Base-by-base conservation (phyloP, 2,329 filamentous ascomycete genomes). In the Acephala macrosclerotiorum region DNA sequence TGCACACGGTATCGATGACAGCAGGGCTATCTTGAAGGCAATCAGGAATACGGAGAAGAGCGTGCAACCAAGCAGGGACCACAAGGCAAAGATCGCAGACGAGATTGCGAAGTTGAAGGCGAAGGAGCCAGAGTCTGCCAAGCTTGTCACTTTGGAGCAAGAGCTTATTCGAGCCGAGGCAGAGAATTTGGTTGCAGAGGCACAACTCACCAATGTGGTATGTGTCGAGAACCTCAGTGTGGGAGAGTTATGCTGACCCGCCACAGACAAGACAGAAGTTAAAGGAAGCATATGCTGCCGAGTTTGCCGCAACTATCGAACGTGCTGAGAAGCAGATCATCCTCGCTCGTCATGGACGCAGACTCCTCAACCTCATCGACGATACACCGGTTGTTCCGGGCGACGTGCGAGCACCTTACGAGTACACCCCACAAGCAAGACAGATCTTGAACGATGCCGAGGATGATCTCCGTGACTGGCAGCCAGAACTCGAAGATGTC, bases 291-390 rank as follows among this genome's bases (percentile, higher is more conserved):
- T 98, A 95, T 77, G 92, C 94, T 71, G 80, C 92, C 66, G 94
- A 98, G 77, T 92, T 97, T 70, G 88, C 91, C 18, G 94, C 94
- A 66, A 92, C 94, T 22, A 97, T 99, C 73, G 96, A 99, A 83
- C 91, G 95, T 36, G 94, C 94, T 26, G 96, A 98, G 83, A 98
- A 98, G 82, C 96, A 99, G 78, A 92, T 95, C 74, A 92, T 99
- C 66, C 87, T 99, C 18, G 95, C 96, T 64, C 92, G 92, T 74
- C 94, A 98, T 77, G 95, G 94, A 22, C 91, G 93, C 62, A 89
- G 93, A 51, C 86, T 99, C 40, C 79, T 99, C 63, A 89, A 91
- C 72, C 86, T 97, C 45, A 87, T 99, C 12, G 96, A 99, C 74
- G 95, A 97, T 77, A 90, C 90, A 0, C 93, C 96, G 0, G 88